Evolutionary conservation across 805 yeast genomes (phyloP), one percentile per base, ranked within the genome.

Genomic region (Metschnikowia lunata): DNA sequence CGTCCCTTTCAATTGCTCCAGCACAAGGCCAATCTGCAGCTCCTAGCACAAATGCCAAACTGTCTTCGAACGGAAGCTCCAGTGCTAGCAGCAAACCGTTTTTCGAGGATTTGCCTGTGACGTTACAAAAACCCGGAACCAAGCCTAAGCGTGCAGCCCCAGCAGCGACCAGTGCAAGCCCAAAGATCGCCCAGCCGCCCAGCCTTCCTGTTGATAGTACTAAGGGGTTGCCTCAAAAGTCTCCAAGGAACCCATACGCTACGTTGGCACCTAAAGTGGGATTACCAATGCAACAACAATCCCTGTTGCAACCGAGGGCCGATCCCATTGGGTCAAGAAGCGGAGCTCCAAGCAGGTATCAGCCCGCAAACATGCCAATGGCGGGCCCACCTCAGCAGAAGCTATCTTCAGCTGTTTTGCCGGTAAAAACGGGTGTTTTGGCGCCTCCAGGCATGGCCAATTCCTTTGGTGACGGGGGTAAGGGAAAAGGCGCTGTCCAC

Each of bases 61-160:
- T 34, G 12, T 29, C 29, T 8, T 14, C 26, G 4, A 37, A 34
- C 6, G 23, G 23, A 18, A 18, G 23, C 23, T 18, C 23, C 4
- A 18, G 23, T 18, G n/a, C 40, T 9, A 34, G 41, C 39, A 35
- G 51, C 47, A 72, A 75, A 55, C 62, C 78, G 8, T 79, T 82
- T 55, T 82, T 79, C 55, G 83, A 78, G 42, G 88, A 82, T 43
- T 58, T 79, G 32, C 86, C 86, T 4, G 57, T 64, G 27, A 49
- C 59, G 1, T 51, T 74, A 42, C 67, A 69, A 1, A 57, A 51
- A 29, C 46, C 46, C 8, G 52, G 59, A 7, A 46, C 43, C n/a
- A 54, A 58, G 3, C 50, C 54, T 28, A 58, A 63, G n/a, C 63
- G 63, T 1, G 58, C 66, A 39, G 61, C 67, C 10, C 62, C 70